Evolutionary conservation across 495 filamentous ascomycete genomes (phyloP).

Genomic region (Penicillium coprophilum): DNA sequence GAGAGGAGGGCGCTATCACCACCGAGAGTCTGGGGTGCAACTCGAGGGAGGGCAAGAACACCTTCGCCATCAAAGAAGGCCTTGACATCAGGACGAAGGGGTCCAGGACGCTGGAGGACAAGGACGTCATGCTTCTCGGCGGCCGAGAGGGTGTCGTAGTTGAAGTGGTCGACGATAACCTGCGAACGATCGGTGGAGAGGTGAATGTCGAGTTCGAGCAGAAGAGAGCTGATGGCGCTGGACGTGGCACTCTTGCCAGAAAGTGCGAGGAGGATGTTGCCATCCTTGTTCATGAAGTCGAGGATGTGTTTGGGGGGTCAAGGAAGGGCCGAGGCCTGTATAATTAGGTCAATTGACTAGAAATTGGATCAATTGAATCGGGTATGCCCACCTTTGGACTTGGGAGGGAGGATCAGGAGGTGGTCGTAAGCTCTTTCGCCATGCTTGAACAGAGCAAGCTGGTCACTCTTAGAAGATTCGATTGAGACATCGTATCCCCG

Average conservation of each 20-base stretch:
- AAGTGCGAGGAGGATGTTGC: slow-evolving; percentile 90
- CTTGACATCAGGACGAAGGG: slow-evolving; percentile 66
- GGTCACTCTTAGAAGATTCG: slow-evolving; percentile 82
- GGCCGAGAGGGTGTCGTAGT: slow-evolving; percentile 76
- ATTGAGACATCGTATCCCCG: slow-evolving; percentile 79
- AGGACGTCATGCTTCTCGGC: slow-evolving; percentile 86
- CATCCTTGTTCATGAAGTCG: slow-evolving; percentile 85
- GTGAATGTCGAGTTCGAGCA: slow-evolving; percentile 88
- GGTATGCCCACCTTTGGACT: slow-evolving; percentile 71
- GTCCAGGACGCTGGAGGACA: slow-evolving; percentile 63
- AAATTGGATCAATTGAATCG: not conserved
- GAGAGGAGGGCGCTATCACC: slow-evolving; percentile 68
- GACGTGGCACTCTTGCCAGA: slow-evolving; percentile 71
- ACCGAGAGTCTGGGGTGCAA: slow-evolving; percentile 78
- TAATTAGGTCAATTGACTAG: slow-evolving; percentile 30
- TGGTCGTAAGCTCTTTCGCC: slow-evolving; percentile 92
- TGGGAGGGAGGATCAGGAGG: slow-evolving; percentile 79
- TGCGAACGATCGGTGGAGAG: slow-evolving; percentile 81
- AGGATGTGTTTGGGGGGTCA: slow-evolving; percentile 87
- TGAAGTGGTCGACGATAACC: slow-evolving; percentile 91
- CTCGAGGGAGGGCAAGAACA: slow-evolving; percentile 75
- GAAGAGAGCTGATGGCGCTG: slow-evolving; percentile 75
- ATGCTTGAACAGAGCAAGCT: slow-evolving; percentile 77
- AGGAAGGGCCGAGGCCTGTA: slow-evolving; percentile 77
- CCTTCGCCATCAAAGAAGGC: slow-evolving; percentile 73